Percentiles rank a stretch among this genome's conserved stretches.
Evolutionary conservation across 305 asterid species (phyloP).

Genomic region (Euphrasia arctica): DNA sequence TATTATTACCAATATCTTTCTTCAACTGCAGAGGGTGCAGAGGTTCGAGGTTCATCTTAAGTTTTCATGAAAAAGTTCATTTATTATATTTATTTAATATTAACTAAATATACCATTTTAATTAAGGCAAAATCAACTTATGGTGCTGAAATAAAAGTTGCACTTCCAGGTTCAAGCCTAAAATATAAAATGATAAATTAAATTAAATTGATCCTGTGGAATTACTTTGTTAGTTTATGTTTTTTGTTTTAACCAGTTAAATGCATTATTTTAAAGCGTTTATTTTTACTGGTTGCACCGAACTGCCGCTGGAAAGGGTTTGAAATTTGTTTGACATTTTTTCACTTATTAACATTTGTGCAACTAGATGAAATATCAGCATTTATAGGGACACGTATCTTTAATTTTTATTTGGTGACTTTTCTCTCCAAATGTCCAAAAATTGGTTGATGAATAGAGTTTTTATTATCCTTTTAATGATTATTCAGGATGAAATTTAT

Average conservation of each 20-base stretch:
- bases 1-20: constrained; percentile 91
- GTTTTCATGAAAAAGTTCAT: constrained; percentile 21
- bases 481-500: neutral
- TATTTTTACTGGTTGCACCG: constrained; percentile 1
- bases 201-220: neutral
- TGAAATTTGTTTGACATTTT: neutral
- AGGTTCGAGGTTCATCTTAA: constrained; percentile 79
- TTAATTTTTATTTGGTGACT: neutral
- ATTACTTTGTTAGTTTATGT: neutral
- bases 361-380: constrained; percentile 17
- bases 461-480: neutral
- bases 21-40: constrained; percentile 87
- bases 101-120: neutral
- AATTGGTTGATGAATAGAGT: constrained; percentile 20
- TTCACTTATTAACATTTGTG: constrained; percentile 23
- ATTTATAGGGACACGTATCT: constrained; percentile 17
- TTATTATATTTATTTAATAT: neutral
- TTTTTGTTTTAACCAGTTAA: neutral
- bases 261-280: constrained; percentile 9
- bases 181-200: neutral
- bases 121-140: constrained; percentile 15
- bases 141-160: constrained; percentile 19
- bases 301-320: neutral
- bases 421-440: neutral
- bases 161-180: constrained; percentile 5